Conservation (phyloP, 73 alveolate genomes). For the Effrenium voratum region DNA sequence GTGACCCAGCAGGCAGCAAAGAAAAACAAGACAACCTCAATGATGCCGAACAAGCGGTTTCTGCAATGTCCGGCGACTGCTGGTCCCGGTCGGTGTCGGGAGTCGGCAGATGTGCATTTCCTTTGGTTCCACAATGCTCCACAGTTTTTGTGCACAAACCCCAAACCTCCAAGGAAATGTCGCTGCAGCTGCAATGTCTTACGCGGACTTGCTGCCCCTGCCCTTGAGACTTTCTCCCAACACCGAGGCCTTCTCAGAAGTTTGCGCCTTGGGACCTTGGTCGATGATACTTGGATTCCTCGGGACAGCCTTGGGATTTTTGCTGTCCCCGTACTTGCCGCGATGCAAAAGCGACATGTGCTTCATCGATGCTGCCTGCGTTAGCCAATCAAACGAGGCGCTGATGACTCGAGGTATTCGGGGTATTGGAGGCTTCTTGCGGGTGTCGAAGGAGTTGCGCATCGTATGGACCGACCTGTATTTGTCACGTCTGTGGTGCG, state of each 20-base stretch:
- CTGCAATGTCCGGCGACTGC: no score
- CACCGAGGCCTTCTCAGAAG: background rate
- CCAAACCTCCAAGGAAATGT: background rate
- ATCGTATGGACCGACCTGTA: background rate
- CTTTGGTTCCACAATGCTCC: no score
- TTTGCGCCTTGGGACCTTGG: background rate
- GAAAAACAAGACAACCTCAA: no score
- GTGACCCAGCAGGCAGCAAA: no score
- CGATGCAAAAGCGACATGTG: background rate
- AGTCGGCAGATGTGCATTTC: no score
- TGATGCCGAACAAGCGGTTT: no score
- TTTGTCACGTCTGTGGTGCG: slow-evolving; percentile 31
- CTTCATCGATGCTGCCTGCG: slow-evolving; percentile 13
- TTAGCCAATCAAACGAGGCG: background rate
- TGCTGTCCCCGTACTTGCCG: background rate
- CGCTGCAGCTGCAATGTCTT: background rate
- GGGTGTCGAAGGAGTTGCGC: slow-evolving; percentile 1
- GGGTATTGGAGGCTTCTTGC: background rate
- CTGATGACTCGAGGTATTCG: background rate
- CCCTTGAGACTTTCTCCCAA: background rate
- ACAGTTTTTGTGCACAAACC: no score
- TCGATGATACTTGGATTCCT: background rate
- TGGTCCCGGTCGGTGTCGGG: no score
- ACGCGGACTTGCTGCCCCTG: background rate
- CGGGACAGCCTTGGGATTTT: background rate